Percentiles rank a stretch among this genome's conserved stretches.
Evolutionary conservation across 768 basidiomycete genomes (phyloP).

Genomic region (Mycena maculata): DNA sequence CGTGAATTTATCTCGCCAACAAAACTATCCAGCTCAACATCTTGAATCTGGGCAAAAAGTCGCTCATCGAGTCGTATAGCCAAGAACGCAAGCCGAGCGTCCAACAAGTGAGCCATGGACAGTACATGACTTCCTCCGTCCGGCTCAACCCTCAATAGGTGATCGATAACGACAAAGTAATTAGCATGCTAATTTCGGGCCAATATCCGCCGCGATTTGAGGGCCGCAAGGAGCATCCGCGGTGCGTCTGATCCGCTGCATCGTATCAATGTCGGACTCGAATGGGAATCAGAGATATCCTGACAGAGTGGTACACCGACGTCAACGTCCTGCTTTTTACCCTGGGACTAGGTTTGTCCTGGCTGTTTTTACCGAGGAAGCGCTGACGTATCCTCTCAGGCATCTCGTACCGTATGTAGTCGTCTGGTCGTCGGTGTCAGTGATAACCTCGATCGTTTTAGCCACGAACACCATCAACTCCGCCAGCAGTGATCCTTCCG

Average conservation of each 20-base stretch:
- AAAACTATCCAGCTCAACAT: slow-evolving; percentile 30
- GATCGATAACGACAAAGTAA: slow-evolving; percentile 37
- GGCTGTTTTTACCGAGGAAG: neutral
- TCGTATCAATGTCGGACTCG: no score
- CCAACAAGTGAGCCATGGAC: slow-evolving; percentile 23
- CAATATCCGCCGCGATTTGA: slow-evolving; percentile 34
- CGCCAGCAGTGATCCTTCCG: slow-evolving; percentile 25
- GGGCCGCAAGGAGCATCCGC: slow-evolving; percentile 35
- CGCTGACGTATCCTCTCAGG: slow-evolving; percentile 14
- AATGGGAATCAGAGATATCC: slow-evolving; percentile 24
- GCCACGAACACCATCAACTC: slow-evolving; percentile 31
- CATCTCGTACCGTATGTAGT: slow-evolving; percentile 33
- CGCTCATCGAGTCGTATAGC: slow-evolving; percentile 32
- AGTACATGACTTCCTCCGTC: neutral
- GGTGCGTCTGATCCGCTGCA: slow-evolving; percentile 3
- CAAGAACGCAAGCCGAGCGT: slow-evolving; percentile 34
- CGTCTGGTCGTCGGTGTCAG: neutral
- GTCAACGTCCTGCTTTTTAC: slow-evolving; percentile 35
- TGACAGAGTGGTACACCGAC: slow-evolving; percentile 37
- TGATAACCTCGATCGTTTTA: neutral
- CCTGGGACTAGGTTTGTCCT: slow-evolving; percentile 29
- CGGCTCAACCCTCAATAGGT: slow-evolving; percentile 15
- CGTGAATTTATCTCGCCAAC: neutral
- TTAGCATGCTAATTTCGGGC: slow-evolving; percentile 35
- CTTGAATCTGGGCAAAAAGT: slow-evolving; percentile 28